A percentile compares a stretch with the other conserved stretches of the same genome.
Conservation (phyloP, 768 basidiomycete species). For the Boletus huronensis region DNA sequence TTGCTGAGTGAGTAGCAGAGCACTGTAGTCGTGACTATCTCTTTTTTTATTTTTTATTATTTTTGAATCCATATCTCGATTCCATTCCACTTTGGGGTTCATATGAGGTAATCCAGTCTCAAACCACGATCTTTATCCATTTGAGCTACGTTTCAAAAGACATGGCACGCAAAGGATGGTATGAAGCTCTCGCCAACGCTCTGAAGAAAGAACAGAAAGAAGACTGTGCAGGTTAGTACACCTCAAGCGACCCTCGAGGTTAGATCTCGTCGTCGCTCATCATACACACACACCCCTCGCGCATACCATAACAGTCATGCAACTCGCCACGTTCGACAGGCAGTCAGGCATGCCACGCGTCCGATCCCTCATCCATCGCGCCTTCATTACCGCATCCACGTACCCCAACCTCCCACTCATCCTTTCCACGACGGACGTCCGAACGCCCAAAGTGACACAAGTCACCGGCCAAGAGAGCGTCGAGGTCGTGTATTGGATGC, state of each 20-base stretch:
- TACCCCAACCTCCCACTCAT: constrained; percentile 55
- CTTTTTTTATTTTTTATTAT: no score
- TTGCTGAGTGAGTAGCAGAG: constrained; percentile 9
- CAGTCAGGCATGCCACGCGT: constrained; percentile 47
- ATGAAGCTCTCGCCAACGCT: constrained; percentile 42
- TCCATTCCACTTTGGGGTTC: no score
- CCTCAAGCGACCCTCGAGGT: background rate
- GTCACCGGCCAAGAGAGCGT: constrained; percentile 43
- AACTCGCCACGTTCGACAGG: constrained; percentile 39
- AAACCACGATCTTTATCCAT: no score
- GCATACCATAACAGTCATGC: constrained; percentile 42
- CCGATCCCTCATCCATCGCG: constrained; percentile 63
- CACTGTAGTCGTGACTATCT: no score
- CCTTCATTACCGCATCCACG: constrained; percentile 44
- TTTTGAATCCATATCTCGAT: no score
- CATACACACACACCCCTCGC: background rate
- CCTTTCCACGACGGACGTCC: constrained; percentile 66
- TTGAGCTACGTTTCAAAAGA: no score
- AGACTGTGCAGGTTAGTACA: constrained; percentile 34
- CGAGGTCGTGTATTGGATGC: constrained; percentile 75
- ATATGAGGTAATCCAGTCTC: no score
- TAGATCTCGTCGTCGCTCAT: background rate
- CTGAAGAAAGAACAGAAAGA: constrained; percentile 27
- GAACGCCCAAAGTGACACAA: constrained; percentile 64
- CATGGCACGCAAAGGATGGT: constrained; percentile 40